Evolutionary conservation across 371 early-diverging fungal species (phyloP).

Genomic region (Saksenaea vasiformis): DNA sequence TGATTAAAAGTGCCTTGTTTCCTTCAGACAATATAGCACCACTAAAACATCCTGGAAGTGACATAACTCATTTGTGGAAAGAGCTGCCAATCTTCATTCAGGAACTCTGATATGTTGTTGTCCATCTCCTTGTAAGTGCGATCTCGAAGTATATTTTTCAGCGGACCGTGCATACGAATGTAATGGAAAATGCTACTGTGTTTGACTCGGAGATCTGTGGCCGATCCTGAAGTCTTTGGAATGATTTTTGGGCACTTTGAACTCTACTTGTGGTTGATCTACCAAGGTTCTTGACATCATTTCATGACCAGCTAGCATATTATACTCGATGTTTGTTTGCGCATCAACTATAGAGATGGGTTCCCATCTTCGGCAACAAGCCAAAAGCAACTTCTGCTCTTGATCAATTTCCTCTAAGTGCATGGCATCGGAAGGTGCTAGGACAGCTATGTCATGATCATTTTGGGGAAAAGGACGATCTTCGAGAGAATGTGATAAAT

Average conservation of each 20-base stretch:
- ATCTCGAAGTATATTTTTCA: neutral
- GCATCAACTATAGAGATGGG: neutral
- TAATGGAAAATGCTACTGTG: neutral
- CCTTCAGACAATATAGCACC: constrained; percentile 1
- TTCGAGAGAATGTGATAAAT: too few relatives aligned
- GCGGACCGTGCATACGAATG: neutral
- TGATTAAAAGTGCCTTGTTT: constrained; percentile 1
- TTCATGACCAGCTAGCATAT: neutral
- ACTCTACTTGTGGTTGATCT: neutral
- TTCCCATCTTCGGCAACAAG: neutral
- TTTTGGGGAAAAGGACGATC: too few relatives aligned
- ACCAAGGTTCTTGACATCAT: neutral
- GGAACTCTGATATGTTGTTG: neutral
- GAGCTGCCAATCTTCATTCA: neutral
- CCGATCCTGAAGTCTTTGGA: neutral
- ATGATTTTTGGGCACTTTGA: neutral
- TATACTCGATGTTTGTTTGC: neutral
- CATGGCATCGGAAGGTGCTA: too few relatives aligned
- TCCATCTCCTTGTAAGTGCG: neutral
- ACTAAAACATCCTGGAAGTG: constrained; percentile 1
- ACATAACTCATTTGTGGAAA: neutral
- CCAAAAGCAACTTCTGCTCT: neutral
- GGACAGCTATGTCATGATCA: too few relatives aligned
- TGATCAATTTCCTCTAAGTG: too few relatives aligned
- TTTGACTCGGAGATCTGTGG: neutral